Evolutionary conservation across 2,329 filamentous ascomycete species (phyloP), one percentile per base, ranked within the genome.

Genomic region (Xylariaceae sp.): DNA sequence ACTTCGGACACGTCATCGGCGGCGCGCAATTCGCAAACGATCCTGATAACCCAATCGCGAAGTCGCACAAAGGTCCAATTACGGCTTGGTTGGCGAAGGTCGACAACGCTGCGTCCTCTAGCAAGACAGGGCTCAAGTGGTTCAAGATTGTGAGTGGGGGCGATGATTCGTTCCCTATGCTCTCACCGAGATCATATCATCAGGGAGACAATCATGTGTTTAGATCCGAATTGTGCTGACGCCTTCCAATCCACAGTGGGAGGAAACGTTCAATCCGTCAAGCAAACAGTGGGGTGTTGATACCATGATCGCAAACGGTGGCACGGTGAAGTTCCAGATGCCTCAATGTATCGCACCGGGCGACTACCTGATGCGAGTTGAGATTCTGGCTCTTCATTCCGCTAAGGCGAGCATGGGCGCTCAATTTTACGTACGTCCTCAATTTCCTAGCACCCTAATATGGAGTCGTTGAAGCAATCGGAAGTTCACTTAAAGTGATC

Each of bases 71-170:
- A 64, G 79, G 79, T 0, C 79, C 80, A 2, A 69, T 82, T 39
- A 75, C 78, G 44, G 73, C 76, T 2, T 81, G 80, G 66, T 70
- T 81, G 19, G 74, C 76, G 42, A 78, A 79, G 64, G 79, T 82
- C 3, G 69, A 74, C 60, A 74, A 79, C 57, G 78, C 79, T 6
- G 72, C 74, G 6, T 70, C 71, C 2, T 70, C 75, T 9, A 65
- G 66, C 51, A 66, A 70, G 57, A 66, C 59, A 3, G 72, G 74
- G 4, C 69, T 73, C 16, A 68, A 71, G 49, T 81, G 77, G 78
- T 81, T 82, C 71, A 82, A 82, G 71, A 73, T 82, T 60, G 34
- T 38, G 34, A 38, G 34, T 38, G 34, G 34, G 13, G 4, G 5
- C 13, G 34, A 38, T 5, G 34, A 38, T 38, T 38, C 16, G 13